phyloP scores from a whole-genome alignment of 2,329 filamentous ascomycete species.

The Aspergillus persii region DNA sequence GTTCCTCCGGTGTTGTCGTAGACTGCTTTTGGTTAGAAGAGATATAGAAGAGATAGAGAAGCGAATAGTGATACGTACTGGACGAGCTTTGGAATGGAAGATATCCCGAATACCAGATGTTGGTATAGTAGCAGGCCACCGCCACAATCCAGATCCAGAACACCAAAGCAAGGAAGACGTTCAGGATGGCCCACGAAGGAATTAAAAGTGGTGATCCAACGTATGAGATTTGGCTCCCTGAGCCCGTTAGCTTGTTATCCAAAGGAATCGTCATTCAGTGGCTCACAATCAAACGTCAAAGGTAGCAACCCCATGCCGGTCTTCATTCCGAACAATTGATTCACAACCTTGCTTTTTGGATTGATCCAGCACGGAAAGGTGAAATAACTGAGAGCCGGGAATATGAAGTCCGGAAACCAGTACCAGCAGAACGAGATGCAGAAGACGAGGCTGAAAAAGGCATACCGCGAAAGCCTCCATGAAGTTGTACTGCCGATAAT shows the following conservation, averaged over 20 bases:
- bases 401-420: constrained; percentile 30
- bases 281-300: constrained; percentile 45
- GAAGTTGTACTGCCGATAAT: constrained; percentile 31
- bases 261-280: constrained; percentile 29
- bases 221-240: constrained; percentile 28
- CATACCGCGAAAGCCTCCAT: constrained; percentile 36
- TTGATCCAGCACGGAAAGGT: constrained; percentile 31
- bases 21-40: constrained; percentile 35
- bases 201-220: constrained; percentile 56
- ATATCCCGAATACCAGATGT: constrained; percentile 62
- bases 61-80: constrained; percentile 8
- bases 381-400: constrained; percentile 30
- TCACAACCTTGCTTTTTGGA: constrained; percentile 25
- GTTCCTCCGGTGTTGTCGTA: constrained; percentile 65
- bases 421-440: constrained; percentile 27
- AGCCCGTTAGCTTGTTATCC: constrained; percentile 41
- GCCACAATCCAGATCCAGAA: constrained; percentile 60
- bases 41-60: background rate
- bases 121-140: constrained; percentile 61
- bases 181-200: constrained; percentile 68
- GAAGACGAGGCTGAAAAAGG: constrained; percentile 22
- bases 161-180: constrained; percentile 64
- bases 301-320: constrained; percentile 31
- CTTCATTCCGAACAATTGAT: constrained; percentile 29
- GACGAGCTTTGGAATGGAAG: constrained; percentile 53